phyloP scores from a whole-genome alignment of 1,139 yeast species.

The Yamadazyma sp. region DNA sequence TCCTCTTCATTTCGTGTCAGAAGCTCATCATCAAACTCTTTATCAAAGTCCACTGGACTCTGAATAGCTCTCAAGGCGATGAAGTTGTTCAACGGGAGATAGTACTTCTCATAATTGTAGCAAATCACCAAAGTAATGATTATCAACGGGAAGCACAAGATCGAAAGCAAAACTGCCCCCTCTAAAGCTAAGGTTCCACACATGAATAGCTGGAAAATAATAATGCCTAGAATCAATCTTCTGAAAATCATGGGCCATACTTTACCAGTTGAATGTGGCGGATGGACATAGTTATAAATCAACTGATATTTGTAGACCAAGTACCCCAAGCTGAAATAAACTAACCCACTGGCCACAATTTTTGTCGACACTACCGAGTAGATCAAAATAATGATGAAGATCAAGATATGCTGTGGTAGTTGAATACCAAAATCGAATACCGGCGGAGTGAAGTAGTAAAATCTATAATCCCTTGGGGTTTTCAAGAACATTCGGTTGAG shows the following conservation, averaged over 20 bases:
- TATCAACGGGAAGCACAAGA: conserved; percentile 52
- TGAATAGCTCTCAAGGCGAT: conserved; percentile 65
- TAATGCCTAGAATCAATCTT: conserved; percentile 58
- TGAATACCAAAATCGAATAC: conserved; percentile 65
- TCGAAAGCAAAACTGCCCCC: conserved; percentile 54
- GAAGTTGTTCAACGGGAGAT: conserved; percentile 57
- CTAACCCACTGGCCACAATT: conserved; percentile 60
- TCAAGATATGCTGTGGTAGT: conserved; percentile 64
- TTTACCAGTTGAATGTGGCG: conserved; percentile 71
- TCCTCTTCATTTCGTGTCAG: conserved; percentile 11
- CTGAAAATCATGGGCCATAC: conserved; percentile 71
- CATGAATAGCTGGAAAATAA: conserved; percentile 65
- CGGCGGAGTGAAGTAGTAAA: conserved; percentile 65
- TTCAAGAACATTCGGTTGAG: conserved; percentile 45
- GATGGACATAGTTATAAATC: conserved; percentile 65
- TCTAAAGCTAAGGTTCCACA: conserved; percentile 68
- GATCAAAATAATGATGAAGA: conserved; percentile 60
- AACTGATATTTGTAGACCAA: conserved; percentile 68
- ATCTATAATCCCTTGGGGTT: conserved; percentile 62
- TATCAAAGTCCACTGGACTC: conserved; percentile 41
- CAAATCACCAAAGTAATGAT: conserved; percentile 48
- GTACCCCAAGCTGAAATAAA: conserved; percentile 60
- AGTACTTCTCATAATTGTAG: conserved; percentile 60
- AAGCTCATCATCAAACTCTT: conserved; percentile 43
- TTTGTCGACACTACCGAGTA: conserved; percentile 69